phyloP scores from a whole-genome alignment of 2,329 filamentous ascomycete genomes.

The Venturia oleaginea region DNA sequence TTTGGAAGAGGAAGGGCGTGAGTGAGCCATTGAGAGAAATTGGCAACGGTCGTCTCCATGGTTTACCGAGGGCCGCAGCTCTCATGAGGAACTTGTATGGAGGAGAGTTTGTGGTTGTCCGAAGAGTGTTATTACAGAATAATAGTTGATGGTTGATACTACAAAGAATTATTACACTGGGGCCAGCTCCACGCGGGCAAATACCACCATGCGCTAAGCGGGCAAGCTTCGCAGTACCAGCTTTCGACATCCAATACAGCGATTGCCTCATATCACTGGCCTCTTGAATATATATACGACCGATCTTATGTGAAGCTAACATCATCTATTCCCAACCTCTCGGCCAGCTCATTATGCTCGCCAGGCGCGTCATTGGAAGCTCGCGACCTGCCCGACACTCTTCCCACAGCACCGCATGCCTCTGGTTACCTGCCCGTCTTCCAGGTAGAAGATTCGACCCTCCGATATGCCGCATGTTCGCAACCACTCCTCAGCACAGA shows the following conservation, averaged over 20 bases:
- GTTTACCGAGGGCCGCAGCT: neutral
- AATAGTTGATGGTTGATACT: neutral
- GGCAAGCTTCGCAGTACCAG: neutral
- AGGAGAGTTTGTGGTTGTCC: neutral
- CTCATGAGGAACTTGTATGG: neutral
- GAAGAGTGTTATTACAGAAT: neutral
- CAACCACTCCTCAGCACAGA: constrained; percentile 33
- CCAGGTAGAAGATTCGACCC: neutral
- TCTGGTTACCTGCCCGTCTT: neutral
- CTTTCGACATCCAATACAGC: neutral
- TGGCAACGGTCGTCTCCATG: constrained; percentile 1
- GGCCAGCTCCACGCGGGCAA: neutral
- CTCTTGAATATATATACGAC: neutral
- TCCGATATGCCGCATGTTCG: constrained; percentile 27
- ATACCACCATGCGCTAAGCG: neutral
- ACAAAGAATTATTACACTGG: neutral
- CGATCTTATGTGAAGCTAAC: neutral
- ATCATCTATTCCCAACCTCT: neutral
- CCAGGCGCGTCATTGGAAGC: neutral
- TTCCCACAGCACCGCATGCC: neutral
- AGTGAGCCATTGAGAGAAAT: neutral
- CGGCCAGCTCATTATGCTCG: neutral
- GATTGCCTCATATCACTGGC: neutral
- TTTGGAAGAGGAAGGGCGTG: constrained; percentile 13
- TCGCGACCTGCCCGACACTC: neutral